These are phyloP conservation scores for Solanum hybrid DNA, from an alignment of 305 asterid species.

Conservation along the genomic window DNA sequence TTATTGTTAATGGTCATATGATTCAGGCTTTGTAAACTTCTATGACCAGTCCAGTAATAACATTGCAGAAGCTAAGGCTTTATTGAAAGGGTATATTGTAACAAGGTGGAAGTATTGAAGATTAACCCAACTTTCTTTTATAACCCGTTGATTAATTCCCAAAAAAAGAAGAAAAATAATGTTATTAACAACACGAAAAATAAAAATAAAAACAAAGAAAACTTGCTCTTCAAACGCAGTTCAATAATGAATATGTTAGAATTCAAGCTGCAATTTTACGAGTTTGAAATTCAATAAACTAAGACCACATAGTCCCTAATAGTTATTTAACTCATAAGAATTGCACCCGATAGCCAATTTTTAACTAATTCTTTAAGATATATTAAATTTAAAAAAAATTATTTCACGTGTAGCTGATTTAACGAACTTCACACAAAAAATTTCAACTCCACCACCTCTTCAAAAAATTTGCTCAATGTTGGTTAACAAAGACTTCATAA, in stretches of 20 bases:
- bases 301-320: not conserved
- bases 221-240: not conserved
- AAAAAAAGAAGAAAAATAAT: no score
- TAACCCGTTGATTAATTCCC: no score
- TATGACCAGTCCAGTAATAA: not conserved
- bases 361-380: not conserved
- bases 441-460: not conserved
- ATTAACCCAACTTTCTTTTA: not conserved
- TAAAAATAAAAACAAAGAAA: not conserved
- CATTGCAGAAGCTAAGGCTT: not conserved
- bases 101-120: not conserved
- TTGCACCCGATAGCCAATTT: not conserved
- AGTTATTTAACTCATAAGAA: not conserved
- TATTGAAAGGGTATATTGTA: not conserved
- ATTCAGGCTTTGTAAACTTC: not conserved
- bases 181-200: no score
- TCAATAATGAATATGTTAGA: not conserved
- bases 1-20: not conserved
- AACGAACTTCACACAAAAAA: not conserved
- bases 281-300: not conserved
- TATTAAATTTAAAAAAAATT: not conserved
- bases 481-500: not conserved
- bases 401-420: not conserved
- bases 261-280: not conserved
- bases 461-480: not conserved